These are phyloP conservation scores for Aureobasidium sp. DNA, from an alignment of 2,329 filamentous ascomycete species.

Conservation along the genomic window DNA sequence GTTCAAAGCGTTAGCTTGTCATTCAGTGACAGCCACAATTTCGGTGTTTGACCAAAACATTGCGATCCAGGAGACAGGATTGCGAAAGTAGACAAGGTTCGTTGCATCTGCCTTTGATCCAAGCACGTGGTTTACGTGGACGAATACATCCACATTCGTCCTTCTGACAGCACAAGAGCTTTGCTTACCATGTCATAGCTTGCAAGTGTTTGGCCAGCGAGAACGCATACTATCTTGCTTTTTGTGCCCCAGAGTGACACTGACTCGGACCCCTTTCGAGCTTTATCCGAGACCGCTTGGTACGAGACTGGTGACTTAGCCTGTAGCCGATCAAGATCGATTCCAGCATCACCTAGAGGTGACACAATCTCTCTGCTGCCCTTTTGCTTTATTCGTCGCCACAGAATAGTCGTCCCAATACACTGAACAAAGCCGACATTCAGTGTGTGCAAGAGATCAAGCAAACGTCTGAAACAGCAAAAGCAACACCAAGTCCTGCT, in stretches of 20 bases:
- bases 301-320: conserved; percentile 5
- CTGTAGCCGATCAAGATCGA: neutral
- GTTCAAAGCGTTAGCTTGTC: neutral
- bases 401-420: neutral
- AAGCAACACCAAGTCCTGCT: conserved; percentile 7
- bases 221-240: conserved; percentile 15
- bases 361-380: conserved; percentile 5
- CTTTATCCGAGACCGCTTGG: conserved; percentile 13
- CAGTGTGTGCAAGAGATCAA: neutral
- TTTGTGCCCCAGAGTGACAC: conserved; percentile 14
- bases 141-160: neutral
- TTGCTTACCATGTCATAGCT: conserved; percentile 9
- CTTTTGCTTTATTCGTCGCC: conserved; percentile 5
- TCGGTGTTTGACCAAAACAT: neutral
- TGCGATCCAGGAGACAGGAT: neutral
- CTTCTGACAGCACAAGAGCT: conserved; percentile 5
- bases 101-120: conserved; percentile 8
- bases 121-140: conserved; percentile 4
- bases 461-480: conserved; percentile 18
- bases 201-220: conserved; percentile 7
- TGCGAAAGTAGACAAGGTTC: conserved; percentile 8
- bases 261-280: conserved; percentile 10
- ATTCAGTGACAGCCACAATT: conserved; percentile 7
- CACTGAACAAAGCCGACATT: conserved; percentile 2
- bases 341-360: conserved; percentile 2